Evolutionary conservation across 306 rosid species (phyloP).

Genomic region (Acacia crassicarpa): DNA sequence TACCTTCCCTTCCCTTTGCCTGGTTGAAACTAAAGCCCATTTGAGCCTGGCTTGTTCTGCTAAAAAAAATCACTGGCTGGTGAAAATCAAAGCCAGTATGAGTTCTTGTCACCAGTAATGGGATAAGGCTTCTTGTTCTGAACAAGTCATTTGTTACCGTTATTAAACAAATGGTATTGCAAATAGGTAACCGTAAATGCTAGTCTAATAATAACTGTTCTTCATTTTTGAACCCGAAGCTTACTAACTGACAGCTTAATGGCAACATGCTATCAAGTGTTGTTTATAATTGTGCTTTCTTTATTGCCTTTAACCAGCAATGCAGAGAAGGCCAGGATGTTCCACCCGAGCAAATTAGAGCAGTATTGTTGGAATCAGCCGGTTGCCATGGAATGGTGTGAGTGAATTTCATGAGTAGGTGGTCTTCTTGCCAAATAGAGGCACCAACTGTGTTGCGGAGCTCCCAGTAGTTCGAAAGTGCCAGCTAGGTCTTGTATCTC

Average conservation of each 20-base stretch:
- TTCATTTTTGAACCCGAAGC: neutral
- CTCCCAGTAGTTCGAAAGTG: constrained; percentile 40
- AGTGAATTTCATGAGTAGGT: constrained; percentile 21
- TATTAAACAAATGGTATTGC: neutral
- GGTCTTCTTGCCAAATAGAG: constrained; percentile 7
- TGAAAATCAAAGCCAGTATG: neutral
- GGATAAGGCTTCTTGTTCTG: neutral
- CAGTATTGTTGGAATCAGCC: constrained; percentile 80
- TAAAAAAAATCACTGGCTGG: neutral
- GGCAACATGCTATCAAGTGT: neutral
- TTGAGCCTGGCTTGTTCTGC: neutral
- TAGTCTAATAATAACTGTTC: neutral
- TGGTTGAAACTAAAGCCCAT: neutral
- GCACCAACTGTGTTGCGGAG: constrained; percentile 33
- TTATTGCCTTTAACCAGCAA: constrained; percentile 61
- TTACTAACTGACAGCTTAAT: neutral
- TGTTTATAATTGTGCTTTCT: constrained; percentile 18
- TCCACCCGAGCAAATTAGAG: constrained; percentile 80
- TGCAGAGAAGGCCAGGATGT: constrained; percentile 88
- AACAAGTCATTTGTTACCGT: neutral
- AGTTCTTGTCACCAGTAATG: neutral
- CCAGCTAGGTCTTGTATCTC: constrained; percentile 29
- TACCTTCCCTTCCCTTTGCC: neutral
- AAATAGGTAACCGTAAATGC: neutral
- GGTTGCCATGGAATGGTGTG: constrained; percentile 67